These are phyloP conservation scores for Tetrapyrgos nigripes DNA, from an alignment of 1,284 basidiomycete genomes.

Conservation along the genomic window DNA sequence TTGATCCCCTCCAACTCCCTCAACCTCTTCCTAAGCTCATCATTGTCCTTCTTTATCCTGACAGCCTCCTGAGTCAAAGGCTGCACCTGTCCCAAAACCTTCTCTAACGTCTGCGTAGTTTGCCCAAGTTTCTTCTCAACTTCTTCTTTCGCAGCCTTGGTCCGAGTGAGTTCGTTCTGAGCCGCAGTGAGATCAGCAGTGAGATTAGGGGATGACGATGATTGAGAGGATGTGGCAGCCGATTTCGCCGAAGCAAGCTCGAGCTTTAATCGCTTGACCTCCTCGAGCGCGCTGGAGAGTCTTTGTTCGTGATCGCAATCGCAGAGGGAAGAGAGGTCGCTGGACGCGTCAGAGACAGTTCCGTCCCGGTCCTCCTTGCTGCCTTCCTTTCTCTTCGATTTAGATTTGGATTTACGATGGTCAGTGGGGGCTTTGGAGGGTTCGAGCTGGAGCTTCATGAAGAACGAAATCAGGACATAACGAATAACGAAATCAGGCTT, in stretches of 20 bases:
- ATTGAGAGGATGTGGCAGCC: not conserved
- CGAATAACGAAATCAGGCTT: not conserved
- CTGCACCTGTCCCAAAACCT: not conserved
- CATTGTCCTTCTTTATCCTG: not conserved
- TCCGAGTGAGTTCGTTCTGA: not conserved
- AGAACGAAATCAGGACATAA: too few relatives aligned
- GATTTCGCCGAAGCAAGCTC: not conserved
- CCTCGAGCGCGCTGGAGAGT: not conserved
- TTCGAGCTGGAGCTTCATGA: not conserved
- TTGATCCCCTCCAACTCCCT: not conserved
- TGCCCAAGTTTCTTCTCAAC: not conserved
- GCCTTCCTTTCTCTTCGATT: too few relatives aligned
- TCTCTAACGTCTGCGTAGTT: not conserved
- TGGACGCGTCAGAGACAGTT: not conserved
- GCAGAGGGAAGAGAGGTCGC: not conserved
- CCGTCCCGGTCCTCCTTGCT: not conserved
- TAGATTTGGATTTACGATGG: not conserved
- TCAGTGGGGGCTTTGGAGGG: not conserved
- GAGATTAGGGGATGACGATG: not conserved
- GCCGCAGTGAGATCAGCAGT: not conserved
- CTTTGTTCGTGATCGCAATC: not conserved
- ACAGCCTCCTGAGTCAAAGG: not conserved
- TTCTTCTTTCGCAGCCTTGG: not conserved
- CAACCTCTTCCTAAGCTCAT: not conserved
- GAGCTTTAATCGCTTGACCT: not conserved